Percentiles rank a stretch among this genome's conserved stretches.
Conservation (phyloP, 2,329 filamentous ascomycete species). For the Tolypocladium nubicola region DNA sequence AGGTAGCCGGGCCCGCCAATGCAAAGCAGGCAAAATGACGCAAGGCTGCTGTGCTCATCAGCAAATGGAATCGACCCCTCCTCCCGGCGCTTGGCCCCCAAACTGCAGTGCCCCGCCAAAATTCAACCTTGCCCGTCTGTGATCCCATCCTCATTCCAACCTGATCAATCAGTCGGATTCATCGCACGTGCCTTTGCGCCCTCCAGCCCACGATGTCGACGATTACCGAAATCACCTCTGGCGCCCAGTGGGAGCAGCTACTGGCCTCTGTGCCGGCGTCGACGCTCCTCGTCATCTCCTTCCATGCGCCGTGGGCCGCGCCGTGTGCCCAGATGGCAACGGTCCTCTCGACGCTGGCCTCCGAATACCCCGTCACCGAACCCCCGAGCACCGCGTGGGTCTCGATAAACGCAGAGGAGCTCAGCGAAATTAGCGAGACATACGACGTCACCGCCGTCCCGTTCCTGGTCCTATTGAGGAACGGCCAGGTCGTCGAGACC, state of each 20-base stretch:
- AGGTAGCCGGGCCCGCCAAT: not conserved
- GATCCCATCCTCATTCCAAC: constrained; percentile 6
- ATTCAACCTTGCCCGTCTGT: not conserved
- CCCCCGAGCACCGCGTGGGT: constrained; percentile 70
- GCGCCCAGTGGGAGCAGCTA: constrained; percentile 62
- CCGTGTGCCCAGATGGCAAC: constrained; percentile 91
- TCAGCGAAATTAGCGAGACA: constrained; percentile 80
- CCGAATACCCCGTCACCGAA: constrained; percentile 64
- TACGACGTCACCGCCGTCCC: constrained; percentile 95
- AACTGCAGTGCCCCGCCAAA: constrained; percentile 7
- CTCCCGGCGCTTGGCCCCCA: constrained; percentile 4
- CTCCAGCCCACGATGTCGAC: constrained; percentile 49
- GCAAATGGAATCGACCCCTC: not conserved
- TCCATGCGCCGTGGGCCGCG: constrained; percentile 93
- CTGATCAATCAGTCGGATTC: not conserved
- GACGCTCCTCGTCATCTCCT: constrained; percentile 76
- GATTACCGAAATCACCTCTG: constrained; percentile 65
- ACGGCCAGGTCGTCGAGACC: constrained; percentile 66
- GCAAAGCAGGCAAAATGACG: constrained; percentile 10
- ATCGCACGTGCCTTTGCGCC: not conserved
- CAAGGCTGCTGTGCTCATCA: constrained; percentile 7
- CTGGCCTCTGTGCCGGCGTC: constrained; percentile 55
- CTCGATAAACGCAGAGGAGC: constrained; percentile 86
- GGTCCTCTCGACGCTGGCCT: constrained; percentile 75
- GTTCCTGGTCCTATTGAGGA: constrained; percentile 74